Base-by-base conservation (phyloP, 495 filamentous ascomycete genomes). In the Hypoxylon cercidicola region DNA sequence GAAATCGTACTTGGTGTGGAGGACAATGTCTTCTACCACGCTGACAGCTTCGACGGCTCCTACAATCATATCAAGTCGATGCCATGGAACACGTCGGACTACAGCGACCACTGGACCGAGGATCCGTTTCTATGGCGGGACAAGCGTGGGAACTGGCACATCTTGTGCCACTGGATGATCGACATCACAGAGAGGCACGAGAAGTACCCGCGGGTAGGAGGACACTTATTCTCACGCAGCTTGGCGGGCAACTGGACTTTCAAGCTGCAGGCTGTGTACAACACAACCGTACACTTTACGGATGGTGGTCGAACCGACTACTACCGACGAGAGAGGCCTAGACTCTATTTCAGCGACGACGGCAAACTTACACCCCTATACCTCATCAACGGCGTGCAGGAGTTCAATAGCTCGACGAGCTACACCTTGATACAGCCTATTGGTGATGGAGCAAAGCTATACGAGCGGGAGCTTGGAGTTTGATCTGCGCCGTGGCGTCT, bases 91-190 rank as follows among this genome's bases (percentile, higher is more conserved):
- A 66, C 62, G 32, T 64, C 61, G 4, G 67, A 70, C 32, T 64
- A 64, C 21, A 66, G 62, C 58, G 53, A 45, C 28, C 61, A 58
- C 47, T 64, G 61, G 45, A 74, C 70, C 25, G 75, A 81, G 55
- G 77, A 79, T 55, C 75, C 72, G 12, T 79, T 79, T 32, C 50
- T 79, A 9, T 79, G 79, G 79, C 72, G 66, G 1, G 77, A 79
- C 35, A 76, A 74, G 53, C 69, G 77, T 12, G 77, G 77, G 3
- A 66, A 78, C 55, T 81, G 72, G 61, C 77, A 79, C 59, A 66
- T 77, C 19, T 63, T 81, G 0, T 62, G 70, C 8, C 77, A 79
- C 52, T 73, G 60, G 53, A 67, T 70, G 30, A 57, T 79, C 16
- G 73, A 78, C n/a, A 64, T 78, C 32, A 74, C 73, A 7, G 62